Evolutionary conservation across 108 stramenopile genomes (phyloP).

Genomic region (Conticribra weissflogii): DNA sequence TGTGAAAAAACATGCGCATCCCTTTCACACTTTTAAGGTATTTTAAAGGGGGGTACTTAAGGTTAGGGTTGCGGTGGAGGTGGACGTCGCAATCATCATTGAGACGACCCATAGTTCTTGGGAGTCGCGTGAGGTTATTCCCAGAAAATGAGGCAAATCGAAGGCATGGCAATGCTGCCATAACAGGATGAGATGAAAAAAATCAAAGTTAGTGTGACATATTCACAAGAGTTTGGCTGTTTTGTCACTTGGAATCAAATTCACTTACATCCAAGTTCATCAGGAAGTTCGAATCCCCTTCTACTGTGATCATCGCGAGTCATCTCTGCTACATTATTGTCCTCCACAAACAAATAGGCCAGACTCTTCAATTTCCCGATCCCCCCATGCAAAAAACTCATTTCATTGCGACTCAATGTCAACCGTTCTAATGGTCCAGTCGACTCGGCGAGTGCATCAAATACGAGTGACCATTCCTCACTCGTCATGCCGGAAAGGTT

Average conservation of each 20-base stretch:
- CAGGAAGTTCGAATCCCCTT: slow-evolving; percentile 29
- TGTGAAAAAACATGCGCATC: slow-evolving; percentile 40
- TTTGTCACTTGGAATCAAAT: background rate
- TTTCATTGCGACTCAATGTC: slow-evolving; percentile 40
- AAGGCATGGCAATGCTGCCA: slow-evolving; percentile 25
- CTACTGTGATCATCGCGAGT: background rate
- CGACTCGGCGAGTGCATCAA: slow-evolving; percentile 30
- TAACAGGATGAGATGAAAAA: background rate
- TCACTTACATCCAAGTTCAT: slow-evolving; percentile 25
- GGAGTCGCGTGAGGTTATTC: slow-evolving; percentile 35
- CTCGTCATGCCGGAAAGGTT: slow-evolving; percentile 29
- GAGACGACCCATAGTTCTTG: slow-evolving; percentile 34
- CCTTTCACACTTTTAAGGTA: slow-evolving; percentile 21
- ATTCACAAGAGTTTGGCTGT: background rate
- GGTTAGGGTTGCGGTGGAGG: slow-evolving; percentile 36
- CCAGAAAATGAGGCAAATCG: slow-evolving; percentile 34
- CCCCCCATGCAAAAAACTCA: slow-evolving; percentile 31
- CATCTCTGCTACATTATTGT: slow-evolving; percentile 3
- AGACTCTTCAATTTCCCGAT: slow-evolving; percentile 39
- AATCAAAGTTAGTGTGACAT: too few species aligned
- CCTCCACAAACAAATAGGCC: slow-evolving; percentile 46
- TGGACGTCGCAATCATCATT: slow-evolving; percentile 29
- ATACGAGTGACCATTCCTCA: slow-evolving; percentile 37
- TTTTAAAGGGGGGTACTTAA: slow-evolving; percentile 29
- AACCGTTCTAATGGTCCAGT: slow-evolving; percentile 43